Conservation (phyloP, 208 protist species). For the Giardia muris region DNA sequence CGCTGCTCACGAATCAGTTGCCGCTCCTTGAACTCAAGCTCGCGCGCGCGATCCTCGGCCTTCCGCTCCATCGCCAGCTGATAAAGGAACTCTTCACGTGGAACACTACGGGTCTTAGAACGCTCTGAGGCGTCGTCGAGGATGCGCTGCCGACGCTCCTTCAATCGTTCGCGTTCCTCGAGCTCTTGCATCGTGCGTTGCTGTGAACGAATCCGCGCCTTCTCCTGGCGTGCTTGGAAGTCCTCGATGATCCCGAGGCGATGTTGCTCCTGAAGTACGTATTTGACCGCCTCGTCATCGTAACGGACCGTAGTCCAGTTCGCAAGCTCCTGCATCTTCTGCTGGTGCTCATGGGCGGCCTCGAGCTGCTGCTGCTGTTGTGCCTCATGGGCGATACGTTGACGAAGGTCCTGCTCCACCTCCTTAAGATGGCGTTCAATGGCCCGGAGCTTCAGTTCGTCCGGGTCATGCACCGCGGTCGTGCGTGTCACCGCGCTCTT, state of each 20-base stretch:
- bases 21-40: slow-evolving; percentile 8
- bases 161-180: background rate
- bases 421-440: slow-evolving; percentile 7
- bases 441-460: background rate
- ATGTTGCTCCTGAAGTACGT: background rate
- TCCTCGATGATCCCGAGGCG: background rate
- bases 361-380: background rate
- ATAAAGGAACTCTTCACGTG: background rate
- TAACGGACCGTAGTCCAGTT: background rate
- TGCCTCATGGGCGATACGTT: background rate
- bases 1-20: background rate
- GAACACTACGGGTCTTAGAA: background rate
- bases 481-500: background rate
- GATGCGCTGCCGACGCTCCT: background rate
- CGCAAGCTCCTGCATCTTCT: background rate
- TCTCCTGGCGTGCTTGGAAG: background rate
- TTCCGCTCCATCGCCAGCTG: background rate
- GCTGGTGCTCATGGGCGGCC: background rate
- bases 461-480: background rate
- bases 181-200: background rate
- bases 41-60: background rate
- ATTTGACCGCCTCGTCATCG: background rate
- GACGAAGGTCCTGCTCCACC: background rate
- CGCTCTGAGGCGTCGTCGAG: background rate
- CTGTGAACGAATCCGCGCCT: background rate